Base-by-base conservation (phyloP, 2,329 filamentous ascomycete genomes). In the Monilinia aucupariae region DNA sequence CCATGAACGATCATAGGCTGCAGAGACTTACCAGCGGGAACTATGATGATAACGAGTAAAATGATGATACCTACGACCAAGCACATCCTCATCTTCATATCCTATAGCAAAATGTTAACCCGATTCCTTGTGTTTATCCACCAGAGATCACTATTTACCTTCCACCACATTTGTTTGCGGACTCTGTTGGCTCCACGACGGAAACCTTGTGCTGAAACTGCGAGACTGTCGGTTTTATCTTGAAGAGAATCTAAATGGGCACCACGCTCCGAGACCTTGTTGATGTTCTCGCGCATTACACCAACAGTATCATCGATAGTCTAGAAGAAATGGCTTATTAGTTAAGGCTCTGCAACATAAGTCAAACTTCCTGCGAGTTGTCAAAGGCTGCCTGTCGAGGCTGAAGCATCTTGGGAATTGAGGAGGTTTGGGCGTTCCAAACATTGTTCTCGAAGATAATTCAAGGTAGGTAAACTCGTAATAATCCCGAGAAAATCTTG, bases 221-320 rank as follows among this genome's bases (percentile, higher is more conserved):
- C 92, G 70, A 99, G 84, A 79, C 96, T 96, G 80, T 97, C 87
- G 69, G 90, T 97, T 84, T 96, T 96, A 77, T 94, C 89, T 79
- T 96, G 90, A 66, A 97, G 85, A 56, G 87, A 87, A 76, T 96
- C 90, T 66, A 97, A 85, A 71, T 88, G 85, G 74, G 92, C 90
- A 75, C 94, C 94, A 82, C 94, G 92, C 78, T 97, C 88, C 50
- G 90, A 92, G 67, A 96, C 91, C 79, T 94, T 96, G 81, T 92
- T 92, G 82, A 99, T 96, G 81, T 99, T 99, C 77, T 96, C 88
- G 73, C 90, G 87, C 93, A 99, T 97, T 70, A 94, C 90, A 74
- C 88, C 88, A 72, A 97, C 91, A 59, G 93, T 96, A 74, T 92
- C 90, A 77, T 97, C 89, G 78, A 99, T 96, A 96, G 97, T 90